These are phyloP conservation scores for Alternaria burnsii DNA, from an alignment of 2,329 filamentous ascomycete species.

Conservation along the genomic window DNA sequence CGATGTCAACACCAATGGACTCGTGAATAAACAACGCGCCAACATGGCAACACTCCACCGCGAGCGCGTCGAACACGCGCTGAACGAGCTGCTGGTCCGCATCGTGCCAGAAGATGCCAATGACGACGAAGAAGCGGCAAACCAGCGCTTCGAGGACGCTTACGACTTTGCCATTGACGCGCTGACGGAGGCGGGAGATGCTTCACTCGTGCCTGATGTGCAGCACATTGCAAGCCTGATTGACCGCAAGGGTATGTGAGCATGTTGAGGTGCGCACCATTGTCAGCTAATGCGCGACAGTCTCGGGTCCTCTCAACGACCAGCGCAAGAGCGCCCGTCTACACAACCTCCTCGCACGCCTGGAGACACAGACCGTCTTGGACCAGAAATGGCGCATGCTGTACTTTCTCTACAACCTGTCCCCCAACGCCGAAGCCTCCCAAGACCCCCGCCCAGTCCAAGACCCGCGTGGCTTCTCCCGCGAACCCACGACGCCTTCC, in stretches of 20 bases:
- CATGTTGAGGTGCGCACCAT: neutral
- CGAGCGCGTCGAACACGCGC: constrained; percentile 77
- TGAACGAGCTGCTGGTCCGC: constrained; percentile 79
- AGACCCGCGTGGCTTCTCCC: constrained; percentile 27
- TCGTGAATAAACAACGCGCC: constrained; percentile 32
- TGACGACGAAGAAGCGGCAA: constrained; percentile 72
- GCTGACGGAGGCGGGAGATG: constrained; percentile 56
- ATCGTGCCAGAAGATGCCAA: constrained; percentile 72
- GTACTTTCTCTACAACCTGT: constrained; percentile 85
- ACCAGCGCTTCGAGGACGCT: constrained; percentile 73
- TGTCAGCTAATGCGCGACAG: constrained; percentile 38
- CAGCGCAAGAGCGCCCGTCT: constrained; percentile 78
- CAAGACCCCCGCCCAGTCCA: constrained; percentile 17
- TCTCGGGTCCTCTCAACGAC: constrained; percentile 79
- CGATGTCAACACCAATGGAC: constrained; percentile 17
- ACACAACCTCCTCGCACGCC: constrained; percentile 86
- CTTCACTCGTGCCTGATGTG: constrained; percentile 72
- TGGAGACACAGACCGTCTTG: constrained; percentile 89
- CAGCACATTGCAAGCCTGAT: constrained; percentile 94
- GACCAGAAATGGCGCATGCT: constrained; percentile 97
- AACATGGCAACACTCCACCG: constrained; percentile 46
- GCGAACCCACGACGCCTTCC: constrained; percentile 40
- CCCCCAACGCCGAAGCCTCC: constrained; percentile 61
- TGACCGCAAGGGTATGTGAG: constrained; percentile 71
- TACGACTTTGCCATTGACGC: constrained; percentile 60